Base-by-base conservation (phyloP, 441 rosid genomes). In the Biscutella laevigata region DNA sequence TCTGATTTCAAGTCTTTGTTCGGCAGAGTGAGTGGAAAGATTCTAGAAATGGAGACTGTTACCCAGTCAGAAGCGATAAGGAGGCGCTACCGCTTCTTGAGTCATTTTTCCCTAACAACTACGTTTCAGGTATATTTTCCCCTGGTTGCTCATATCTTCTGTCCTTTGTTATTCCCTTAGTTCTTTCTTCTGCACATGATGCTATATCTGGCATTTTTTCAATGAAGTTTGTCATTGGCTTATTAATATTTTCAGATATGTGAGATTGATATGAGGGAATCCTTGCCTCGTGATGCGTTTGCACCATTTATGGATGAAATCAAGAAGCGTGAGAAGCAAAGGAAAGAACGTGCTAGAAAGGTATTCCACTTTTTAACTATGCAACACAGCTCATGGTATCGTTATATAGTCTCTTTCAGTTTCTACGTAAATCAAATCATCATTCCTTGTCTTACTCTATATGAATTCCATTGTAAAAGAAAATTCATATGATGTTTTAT, bases 31-130 rank as follows among this genome's bases (percentile, higher is more conserved):
- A 75, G 71, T 48, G 98, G 96, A 60, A 80, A 34, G 68, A 86
- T 88, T 61, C 45, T 88, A 66, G 88, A 88, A 73, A 65, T 88
- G 74, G 98, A 91, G 63, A 72, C 89, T 0, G 73, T 88, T 29
- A 85, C 91, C 39, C 96, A 88, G 54, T 78, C 98, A 8, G 91
- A 86, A 72, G 84, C 84, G 4, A 77, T 71, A 61, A 76, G 98
- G 67, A 80, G 83, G 66, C 91, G 96, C 17, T 85, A 85, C 71
- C 91, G 95, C 46, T 83, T 72, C 65, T 60, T 91, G 65, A 85
- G 96, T 73, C 98, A 91, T 71, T 88, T 88, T 67, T 85, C 99
- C 25, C 78, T 92, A 42, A 79, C 95, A 17, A 88, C 97, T 22
- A 72, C 87, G 35, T 83, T 83, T 70, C 90, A 81, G 86, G 98